Evolutionary conservation across 306 rosid species (phyloP).

Genomic region (Medicago lupulina): DNA sequence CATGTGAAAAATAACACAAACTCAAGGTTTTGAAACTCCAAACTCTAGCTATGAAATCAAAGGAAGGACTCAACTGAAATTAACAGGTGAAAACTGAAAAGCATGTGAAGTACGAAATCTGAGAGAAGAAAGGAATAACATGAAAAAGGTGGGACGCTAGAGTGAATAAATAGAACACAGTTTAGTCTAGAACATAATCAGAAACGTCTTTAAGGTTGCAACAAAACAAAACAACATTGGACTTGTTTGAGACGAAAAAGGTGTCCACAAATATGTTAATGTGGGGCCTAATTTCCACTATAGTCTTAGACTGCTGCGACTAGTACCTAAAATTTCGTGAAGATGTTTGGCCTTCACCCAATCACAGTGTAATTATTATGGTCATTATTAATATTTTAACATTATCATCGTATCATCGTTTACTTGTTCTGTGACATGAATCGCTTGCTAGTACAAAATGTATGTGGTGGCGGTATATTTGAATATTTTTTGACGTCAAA

Average conservation of each 20-base stretch:
- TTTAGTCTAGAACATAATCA: neutral
- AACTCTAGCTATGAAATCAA: neutral
- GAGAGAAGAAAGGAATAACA: neutral
- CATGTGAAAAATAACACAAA: neutral
- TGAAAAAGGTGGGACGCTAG: neutral
- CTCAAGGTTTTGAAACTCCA: neutral
- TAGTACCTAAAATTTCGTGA: conserved; percentile 4
- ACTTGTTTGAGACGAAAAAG: neutral
- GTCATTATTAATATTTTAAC: too few species aligned
- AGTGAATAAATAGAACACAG: neutral
- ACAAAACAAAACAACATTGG: neutral
- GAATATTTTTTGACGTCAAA: neutral
- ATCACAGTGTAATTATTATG: neutral
- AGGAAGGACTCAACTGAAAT: neutral
- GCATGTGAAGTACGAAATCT: neutral
- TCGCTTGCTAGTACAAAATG: neutral
- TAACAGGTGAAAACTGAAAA: neutral
- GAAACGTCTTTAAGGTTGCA: neutral
- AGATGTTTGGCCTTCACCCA: neutral
- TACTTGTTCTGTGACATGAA: neutral
- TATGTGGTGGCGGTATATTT: neutral
- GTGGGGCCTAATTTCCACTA: neutral
- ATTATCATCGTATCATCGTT: too few species aligned
- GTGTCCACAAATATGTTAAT: neutral
- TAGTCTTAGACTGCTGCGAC: neutral